Evolutionary conservation across 305 asterid genomes (phyloP).

Genomic region (Rubia occidens): DNA sequence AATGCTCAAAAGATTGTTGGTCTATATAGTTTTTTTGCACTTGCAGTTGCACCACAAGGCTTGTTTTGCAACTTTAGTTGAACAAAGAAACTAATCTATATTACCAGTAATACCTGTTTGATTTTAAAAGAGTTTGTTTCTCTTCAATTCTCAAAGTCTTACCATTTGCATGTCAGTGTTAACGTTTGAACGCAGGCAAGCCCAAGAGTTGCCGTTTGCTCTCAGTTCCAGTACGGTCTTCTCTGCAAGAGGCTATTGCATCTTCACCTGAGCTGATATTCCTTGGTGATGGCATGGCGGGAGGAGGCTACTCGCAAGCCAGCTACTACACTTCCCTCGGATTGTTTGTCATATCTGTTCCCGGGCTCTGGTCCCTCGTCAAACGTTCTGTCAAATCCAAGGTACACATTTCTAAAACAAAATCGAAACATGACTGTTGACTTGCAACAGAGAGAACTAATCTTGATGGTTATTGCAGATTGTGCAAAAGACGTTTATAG

Average conservation of each 20-base stretch:
- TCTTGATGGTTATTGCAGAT: conserved; percentile 38
- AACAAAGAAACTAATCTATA: too few species aligned
- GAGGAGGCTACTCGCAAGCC: conserved; percentile 63
- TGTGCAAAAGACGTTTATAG: conserved; percentile 68
- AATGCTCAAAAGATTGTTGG: too few species aligned
- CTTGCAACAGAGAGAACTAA: not conserved
- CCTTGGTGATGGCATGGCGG: conserved; percentile 34
- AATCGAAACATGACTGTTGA: not conserved
- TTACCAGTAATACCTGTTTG: too few species aligned
- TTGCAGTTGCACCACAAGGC: too few species aligned
- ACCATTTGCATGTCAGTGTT: conserved; percentile 2
- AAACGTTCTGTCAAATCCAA: conserved; percentile 95
- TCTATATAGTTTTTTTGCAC: too few species aligned
- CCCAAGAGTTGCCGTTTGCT: not conserved
- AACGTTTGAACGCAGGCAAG: not conserved
- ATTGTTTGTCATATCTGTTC: conserved; percentile 86
- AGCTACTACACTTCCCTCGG: conserved; percentile 96
- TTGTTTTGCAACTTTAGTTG: too few species aligned
- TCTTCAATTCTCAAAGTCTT: not conserved
- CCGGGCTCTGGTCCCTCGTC: conserved; percentile 96
- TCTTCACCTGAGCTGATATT: conserved; percentile 37
- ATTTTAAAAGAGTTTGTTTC: too few species aligned
- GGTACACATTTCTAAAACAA: conserved; percentile 27
- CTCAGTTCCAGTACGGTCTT: conserved; percentile 20
- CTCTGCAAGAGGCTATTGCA: conserved; percentile 29